These are phyloP conservation scores for Avicennia marina DNA, from an alignment of 257 asterid genomes.

Conservation along the genomic window DNA sequence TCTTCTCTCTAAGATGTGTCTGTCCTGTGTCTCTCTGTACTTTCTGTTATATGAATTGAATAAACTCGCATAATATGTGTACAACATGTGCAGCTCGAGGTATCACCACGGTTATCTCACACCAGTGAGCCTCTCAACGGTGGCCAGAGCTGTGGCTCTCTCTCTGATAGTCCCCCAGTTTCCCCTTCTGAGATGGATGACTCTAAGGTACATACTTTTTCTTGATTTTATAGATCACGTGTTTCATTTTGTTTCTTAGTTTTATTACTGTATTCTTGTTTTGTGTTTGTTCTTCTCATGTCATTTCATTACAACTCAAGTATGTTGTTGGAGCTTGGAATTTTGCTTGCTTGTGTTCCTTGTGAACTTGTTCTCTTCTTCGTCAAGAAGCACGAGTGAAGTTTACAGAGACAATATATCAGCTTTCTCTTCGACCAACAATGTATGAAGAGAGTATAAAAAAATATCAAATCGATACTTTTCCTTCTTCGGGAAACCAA, in stretches of 20 bases:
- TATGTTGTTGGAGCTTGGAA: too few species aligned
- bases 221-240: too few species aligned
- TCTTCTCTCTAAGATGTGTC: too few species aligned
- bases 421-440: slow-evolving; percentile 65
- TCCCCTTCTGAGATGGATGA: slow-evolving; percentile 90
- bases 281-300: neutral
- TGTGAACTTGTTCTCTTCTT: slow-evolving; percentile 9
- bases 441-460: too few species aligned
- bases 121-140: slow-evolving; percentile 91
- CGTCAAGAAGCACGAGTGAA: slow-evolving; percentile 45
- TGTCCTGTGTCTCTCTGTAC: too few species aligned
- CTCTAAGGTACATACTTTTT: slow-evolving; percentile 46
- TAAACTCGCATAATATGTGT: too few species aligned
- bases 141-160: too few species aligned
- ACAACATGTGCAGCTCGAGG: slow-evolving; percentile 69
- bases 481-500: too few species aligned
- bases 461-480: too few species aligned
- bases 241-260: too few species aligned
- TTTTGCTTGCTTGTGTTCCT: slow-evolving; percentile 10
- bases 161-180: slow-evolving; percentile 93
- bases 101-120: slow-evolving; percentile 95
- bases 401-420: slow-evolving; percentile 21
- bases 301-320: too few species aligned
- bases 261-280: neutral
- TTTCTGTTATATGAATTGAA: too few species aligned